Evolutionary conservation across 345 rosid species (phyloP), one percentile per base, ranked within the genome.

Genomic region (Populus nigra): DNA sequence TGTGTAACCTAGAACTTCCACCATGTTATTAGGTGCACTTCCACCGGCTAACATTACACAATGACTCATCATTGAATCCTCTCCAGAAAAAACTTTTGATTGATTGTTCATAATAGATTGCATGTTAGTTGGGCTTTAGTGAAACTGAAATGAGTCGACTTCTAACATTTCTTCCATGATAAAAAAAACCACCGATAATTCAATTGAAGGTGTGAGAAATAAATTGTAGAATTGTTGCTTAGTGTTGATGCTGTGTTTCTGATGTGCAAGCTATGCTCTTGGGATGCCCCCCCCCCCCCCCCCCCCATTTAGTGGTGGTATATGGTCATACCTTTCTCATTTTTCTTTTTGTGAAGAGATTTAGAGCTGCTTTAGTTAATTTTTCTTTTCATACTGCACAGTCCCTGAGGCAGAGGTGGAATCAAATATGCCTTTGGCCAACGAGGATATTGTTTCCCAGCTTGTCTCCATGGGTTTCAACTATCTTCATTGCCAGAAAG

Each of bases 401-500:
- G 98, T 29, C 73, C 82, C 90, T 50, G 91, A 68, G 80, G 88
- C 69, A 72, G 91, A 73, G 85, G 80, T 71, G 74, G 94, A 88
- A 84, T 39, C 90, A 82, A 87, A 80, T 53, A 81, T 77, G 79
- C 87, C 88, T 74, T 84, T 84, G 76, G 98, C 99, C 45, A 83
- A 91, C 41, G 94, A 92, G 83, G 97, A 83, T 71, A 94, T 96
- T 76, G 99, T 96, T 84, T 81, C 90, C 70, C 98, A 93, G 78
- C 96, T 96, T 66, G 90, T 91, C 65, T 89, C 94, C 7, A 93
- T 96, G 98, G 99, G 98, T 17, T 96, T 96, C 89, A 88, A 83
- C 80, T 87, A 86, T 68, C 92, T 91, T 83, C 97, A 87, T 80
- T 96, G 99, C 81, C 88, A 93, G 93, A 96, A 96, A 87, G 98